Conservation (phyloP, 1,284 basidiomycete genomes). For the Sanghuangporus sanghuang region DNA sequence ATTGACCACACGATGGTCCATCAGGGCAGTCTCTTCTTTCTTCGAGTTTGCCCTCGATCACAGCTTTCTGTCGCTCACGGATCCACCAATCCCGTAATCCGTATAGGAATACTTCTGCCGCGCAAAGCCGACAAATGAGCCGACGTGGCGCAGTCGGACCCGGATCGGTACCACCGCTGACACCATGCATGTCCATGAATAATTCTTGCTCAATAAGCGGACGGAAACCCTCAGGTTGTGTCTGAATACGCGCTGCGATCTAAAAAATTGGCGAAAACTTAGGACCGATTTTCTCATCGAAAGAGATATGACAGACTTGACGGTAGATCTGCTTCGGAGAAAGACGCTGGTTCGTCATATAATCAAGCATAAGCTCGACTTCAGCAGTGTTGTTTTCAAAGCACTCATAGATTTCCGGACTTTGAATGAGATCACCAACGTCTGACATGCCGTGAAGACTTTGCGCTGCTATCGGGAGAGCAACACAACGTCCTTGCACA, state of each 20-base stretch:
- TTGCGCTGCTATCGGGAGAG: slow-evolving; percentile 49
- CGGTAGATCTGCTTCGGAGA: slow-evolving; percentile 67
- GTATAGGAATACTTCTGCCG: slow-evolving; percentile 65
- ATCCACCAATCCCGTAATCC: slow-evolving; percentile 78
- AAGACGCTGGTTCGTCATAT: slow-evolving; percentile 53
- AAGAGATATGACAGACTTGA: slow-evolving; percentile 41
- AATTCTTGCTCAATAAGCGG: slow-evolving; percentile 62
- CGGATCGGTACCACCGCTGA: slow-evolving; percentile 45
- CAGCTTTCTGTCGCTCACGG: slow-evolving; percentile 63
- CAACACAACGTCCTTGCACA: slow-evolving; percentile 62
- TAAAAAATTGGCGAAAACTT: slow-evolving; percentile 24
- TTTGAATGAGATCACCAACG: slow-evolving; percentile 65
- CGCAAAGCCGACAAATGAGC: slow-evolving; percentile 63
- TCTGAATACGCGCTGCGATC: slow-evolving; percentile 57
- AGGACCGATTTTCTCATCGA: neutral
- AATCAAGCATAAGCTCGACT: slow-evolving; percentile 76
- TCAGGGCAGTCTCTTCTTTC: slow-evolving; percentile 60
- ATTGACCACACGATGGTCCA: slow-evolving; percentile 47
- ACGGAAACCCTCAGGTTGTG: slow-evolving; percentile 55
- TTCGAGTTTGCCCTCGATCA: slow-evolving; percentile 45
- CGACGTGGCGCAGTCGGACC: slow-evolving; percentile 49
- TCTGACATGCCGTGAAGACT: slow-evolving; percentile 65
- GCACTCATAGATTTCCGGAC: slow-evolving; percentile 66
- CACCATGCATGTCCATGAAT: slow-evolving; percentile 59
- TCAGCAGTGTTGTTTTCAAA: slow-evolving; percentile 71